phyloP scores from a whole-genome alignment of 192 early-diverging fungal species.

The Ambispora gerdemannii region DNA sequence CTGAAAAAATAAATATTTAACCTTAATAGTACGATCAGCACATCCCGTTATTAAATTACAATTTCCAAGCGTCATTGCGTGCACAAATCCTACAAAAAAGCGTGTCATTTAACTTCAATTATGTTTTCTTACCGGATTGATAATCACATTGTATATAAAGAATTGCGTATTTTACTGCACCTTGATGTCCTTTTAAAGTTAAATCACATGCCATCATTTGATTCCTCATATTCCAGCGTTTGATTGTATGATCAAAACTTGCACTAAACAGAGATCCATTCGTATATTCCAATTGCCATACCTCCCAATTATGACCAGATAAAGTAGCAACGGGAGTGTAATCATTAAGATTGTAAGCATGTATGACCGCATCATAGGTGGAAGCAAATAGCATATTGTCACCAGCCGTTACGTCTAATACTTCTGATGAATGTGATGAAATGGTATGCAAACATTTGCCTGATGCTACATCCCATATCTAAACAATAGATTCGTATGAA shows the following conservation, averaged over 20 bases:
- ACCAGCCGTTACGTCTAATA: conserved; percentile 49
- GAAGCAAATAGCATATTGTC: conserved; percentile 54
- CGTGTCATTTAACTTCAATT: no score
- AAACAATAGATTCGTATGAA: not conserved
- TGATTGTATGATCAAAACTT: conserved; percentile 51
- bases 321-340: conserved; percentile 39
- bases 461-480: conserved; percentile 54
- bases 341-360: conserved; percentile 44
- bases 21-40: conserved; percentile 52
- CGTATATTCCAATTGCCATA: conserved; percentile 55
- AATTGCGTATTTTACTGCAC: conserved; percentile 25
- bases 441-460: conserved; percentile 46
- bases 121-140: not conserved
- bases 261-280: conserved; percentile 47
- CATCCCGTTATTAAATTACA: conserved; percentile 46
- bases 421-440: conserved; percentile 44
- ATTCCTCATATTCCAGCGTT: conserved; percentile 46
- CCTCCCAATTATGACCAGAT: conserved; percentile 62
- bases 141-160: conserved; percentile 2
- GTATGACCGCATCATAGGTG: conserved; percentile 56
- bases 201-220: conserved; percentile 42
- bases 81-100: conserved; percentile 42
- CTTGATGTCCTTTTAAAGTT: conserved; percentile 48
- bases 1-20: conserved; percentile 6
- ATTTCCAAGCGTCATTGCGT: conserved; percentile 48